Evolutionary conservation across 2,329 filamentous ascomycete genomes (phyloP), one percentile per base, ranked within the genome.

Genomic region (Didymella lethalis): DNA sequence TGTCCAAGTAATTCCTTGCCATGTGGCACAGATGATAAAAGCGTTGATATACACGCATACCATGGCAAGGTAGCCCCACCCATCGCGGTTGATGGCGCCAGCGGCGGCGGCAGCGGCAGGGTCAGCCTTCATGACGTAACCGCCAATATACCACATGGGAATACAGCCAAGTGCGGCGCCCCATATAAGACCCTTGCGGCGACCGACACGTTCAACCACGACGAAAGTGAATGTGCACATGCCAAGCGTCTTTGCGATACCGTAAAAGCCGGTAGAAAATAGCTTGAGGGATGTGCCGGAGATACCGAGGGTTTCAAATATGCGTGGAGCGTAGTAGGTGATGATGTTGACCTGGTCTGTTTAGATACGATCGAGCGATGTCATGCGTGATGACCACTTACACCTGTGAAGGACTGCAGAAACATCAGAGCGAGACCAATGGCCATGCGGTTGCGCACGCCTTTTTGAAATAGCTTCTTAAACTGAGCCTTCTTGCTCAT

Each of bases 11-110:
- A 79, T 77, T 1, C 73, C 75, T 48, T 80, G 77, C 78, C 79
- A 80, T 1, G 77, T 78, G 0, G 77, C 76, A 49, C 77, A 83
- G 47, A 84, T 84, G 62, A 85, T 84, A 44, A 84, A 77, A 1
- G 79, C 83, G 62, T 85, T 85, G 0, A 85, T 74, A 75, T 85
- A 85, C 25, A 86, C 81, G 67, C 82, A 83, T 2, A 83, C 83
- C 31, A 83, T 85, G 7, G 84, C 83, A 14, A 83, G 78, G 57
- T 82, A 80, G 0, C 83, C 84, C 56, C 82, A 83, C 3, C 79
- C 80, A 7, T 78, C 69, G 0, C 81, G 80, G 6, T 78, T 74
- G 1, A 80, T 68, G 12, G 75, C 71, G 7, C 82, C 83, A 2
- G 65, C 64, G 2, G 66, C 54, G 40, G 83, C 82, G 23, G 80